A percentile compares a stretch with the other conserved stretches of the same genome.
phyloP scores from a whole-genome alignment of 768 basidiomycete species.

The Cystobasidium ongulense region DNA sequence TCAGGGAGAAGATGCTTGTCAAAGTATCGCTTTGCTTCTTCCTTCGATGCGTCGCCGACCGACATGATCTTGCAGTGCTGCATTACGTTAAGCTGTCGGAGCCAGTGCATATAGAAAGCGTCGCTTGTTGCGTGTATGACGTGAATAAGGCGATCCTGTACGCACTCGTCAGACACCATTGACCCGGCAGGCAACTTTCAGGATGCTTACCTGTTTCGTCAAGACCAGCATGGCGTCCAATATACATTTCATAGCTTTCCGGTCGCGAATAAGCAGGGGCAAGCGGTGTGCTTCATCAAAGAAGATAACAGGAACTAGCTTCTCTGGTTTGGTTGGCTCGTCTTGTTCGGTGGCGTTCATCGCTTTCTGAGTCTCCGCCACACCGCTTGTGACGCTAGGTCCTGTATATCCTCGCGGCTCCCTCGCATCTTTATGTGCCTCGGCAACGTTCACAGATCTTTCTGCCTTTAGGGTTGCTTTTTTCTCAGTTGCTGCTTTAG shows the following conservation, averaged over 20 bases:
- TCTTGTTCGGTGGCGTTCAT: constrained; percentile 38
- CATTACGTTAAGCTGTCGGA: constrained; percentile 62
- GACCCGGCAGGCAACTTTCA: no score
- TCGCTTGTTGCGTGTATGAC: constrained; percentile 32
- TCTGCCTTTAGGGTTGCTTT: not conserved
- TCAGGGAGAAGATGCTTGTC: constrained; percentile 58
- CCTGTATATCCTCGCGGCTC: not conserved
- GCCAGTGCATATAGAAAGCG: constrained; percentile 49
- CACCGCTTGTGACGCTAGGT: not conserved
- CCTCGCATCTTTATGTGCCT: not conserved
- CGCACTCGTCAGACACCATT: no score
- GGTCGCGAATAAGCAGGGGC: constrained; percentile 64
- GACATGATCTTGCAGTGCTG: constrained; percentile 57
- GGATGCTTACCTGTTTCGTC: constrained; percentile 77
- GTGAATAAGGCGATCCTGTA: constrained; percentile 31
- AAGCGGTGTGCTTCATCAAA: constrained; percentile 79
- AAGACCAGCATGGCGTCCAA: constrained; percentile 77
- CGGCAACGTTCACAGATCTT: not conserved
- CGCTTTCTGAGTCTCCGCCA: not conserved
- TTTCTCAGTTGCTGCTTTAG: not conserved
- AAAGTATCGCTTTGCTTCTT: constrained; percentile 62
- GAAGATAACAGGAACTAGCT: constrained; percentile 71
- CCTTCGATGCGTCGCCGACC: constrained; percentile 68
- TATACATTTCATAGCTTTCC: constrained; percentile 72
- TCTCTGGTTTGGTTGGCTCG: constrained; percentile 48